Conservation (phyloP, 176 grass and related monocot species). For the Thinopyrum elongatum region DNA sequence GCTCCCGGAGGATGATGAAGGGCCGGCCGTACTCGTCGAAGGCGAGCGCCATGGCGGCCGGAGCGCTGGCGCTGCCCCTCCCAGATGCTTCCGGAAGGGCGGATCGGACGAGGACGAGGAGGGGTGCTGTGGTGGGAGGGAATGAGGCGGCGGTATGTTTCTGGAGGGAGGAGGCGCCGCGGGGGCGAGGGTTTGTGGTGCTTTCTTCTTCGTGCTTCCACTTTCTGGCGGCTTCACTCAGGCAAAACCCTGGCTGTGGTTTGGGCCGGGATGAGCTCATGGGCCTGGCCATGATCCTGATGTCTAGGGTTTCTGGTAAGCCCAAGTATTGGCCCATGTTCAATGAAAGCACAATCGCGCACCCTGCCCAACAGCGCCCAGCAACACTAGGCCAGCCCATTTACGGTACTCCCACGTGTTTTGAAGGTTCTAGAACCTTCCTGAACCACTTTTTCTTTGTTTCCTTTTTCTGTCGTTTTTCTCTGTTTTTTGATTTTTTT, state of each 20-base stretch:
- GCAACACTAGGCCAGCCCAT: no score
- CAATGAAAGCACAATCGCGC: neutral
- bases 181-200: neutral
- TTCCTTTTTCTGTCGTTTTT: no score
- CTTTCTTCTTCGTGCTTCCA: neutral
- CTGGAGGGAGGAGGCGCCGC: neutral
- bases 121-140: neutral
- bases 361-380: no score
- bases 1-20: slow-evolving; percentile 88
- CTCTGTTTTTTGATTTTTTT: no score
- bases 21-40: slow-evolving; percentile 92
- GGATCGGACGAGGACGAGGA: slow-evolving; percentile 5
- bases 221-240: neutral
- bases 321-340: neutral
- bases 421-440: no score
- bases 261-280: neutral
- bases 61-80: neutral
- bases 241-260: neutral
- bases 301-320: neutral
- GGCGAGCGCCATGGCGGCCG: slow-evolving; percentile 75
- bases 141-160: neutral
- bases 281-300: neutral
- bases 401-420: no score
- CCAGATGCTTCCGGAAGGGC: neutral
- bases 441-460: no score